Conservation (phyloP, 495 filamentous ascomycete genomes). For the Symbiotaphrina buchneri region DNA sequence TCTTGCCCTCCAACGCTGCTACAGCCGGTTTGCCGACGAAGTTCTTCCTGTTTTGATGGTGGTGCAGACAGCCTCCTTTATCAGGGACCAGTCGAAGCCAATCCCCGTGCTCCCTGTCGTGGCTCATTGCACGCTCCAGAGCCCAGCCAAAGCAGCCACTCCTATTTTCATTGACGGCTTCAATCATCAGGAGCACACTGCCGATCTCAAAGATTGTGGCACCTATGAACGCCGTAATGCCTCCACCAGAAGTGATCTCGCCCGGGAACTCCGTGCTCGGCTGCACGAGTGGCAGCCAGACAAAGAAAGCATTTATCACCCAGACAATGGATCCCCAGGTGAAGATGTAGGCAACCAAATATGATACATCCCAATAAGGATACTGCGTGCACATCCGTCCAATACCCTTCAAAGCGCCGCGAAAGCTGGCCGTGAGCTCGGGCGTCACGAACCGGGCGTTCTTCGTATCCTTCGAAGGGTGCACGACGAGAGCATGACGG, state of each 20-base stretch:
- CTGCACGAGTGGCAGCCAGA: conserved; percentile 32
- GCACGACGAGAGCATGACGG: conserved; percentile 32
- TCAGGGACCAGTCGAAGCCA: conserved; percentile 2
- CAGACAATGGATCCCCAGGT: conserved; percentile 40
- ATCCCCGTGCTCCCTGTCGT: conserved; percentile 2
- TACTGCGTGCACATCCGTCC: conserved; percentile 29
- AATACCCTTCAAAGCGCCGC: conserved; percentile 19
- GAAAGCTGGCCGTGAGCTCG: conserved; percentile 17
- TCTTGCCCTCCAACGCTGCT: conserved; percentile 7
- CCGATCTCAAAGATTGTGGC: conserved; percentile 47
- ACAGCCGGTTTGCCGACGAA: no score
- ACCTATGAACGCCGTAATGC: conserved; percentile 46
- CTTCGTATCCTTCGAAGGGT: conserved; percentile 9
- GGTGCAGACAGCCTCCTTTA: conserved; percentile 17
- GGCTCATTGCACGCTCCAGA: conserved; percentile 20
- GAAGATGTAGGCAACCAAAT: conserved; percentile 39
- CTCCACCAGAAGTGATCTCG: conserved; percentile 28
- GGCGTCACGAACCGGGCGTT: conserved; percentile 15
- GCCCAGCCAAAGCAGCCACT: conserved; percentile 55
- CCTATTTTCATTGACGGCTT: conserved; percentile 45
- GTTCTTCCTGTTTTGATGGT: conserved; percentile 28
- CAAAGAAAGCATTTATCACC: conserved; percentile 48
- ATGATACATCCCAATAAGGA: conserved; percentile 50
- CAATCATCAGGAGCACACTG: conserved; percentile 37
- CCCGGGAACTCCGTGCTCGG: conserved; percentile 28